A percentile compares a stretch with the other conserved stretches of the same genome.
These are phyloP conservation scores for Coprinopsis strossmayeri DNA, from an alignment of 768 basidiomycete species.

Conservation along the genomic window DNA sequence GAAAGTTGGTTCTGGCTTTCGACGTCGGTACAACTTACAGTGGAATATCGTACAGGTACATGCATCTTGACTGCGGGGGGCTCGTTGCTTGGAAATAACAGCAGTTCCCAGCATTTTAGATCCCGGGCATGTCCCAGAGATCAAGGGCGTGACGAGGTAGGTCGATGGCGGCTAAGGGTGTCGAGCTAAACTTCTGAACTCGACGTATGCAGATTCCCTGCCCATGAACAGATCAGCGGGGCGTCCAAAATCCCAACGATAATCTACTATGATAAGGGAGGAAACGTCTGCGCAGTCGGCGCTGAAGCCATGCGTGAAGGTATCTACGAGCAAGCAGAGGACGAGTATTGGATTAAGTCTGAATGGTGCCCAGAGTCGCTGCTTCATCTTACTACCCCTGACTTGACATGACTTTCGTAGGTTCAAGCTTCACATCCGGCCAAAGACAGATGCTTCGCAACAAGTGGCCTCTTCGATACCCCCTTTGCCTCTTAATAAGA, in stretches of 20 bases:
- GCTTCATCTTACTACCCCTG: too few relatives aligned
- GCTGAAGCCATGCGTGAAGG: conserved; percentile 10
- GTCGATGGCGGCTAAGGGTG: conserved; percentile 16
- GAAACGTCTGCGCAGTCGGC: conserved; percentile 4
- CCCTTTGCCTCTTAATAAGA: conserved; percentile 33
- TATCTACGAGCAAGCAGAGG: conserved; percentile 5
- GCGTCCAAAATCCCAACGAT: conserved; percentile 29
- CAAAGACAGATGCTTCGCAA: conserved; percentile 15
- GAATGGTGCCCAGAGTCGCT: too few relatives aligned
- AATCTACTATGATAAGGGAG: conserved; percentile 24
- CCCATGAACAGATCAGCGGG: conserved; percentile 20
- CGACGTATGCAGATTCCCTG: conserved; percentile 12
- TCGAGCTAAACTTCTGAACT: background rate
- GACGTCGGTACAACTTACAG: conserved; percentile 46
- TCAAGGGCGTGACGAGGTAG: conserved; percentile 32
- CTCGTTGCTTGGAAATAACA: conserved; percentile 2
- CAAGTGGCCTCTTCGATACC: conserved; percentile 19
- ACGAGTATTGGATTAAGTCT: conserved; percentile 7
- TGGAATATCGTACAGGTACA: conserved; percentile 35
- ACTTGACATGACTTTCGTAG: too few relatives aligned
- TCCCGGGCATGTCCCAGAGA: conserved; percentile 25
- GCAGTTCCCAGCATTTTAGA: conserved; percentile 24
- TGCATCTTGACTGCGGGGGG: background rate
- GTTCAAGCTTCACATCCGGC: conserved; percentile 26
- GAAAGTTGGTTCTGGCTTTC: conserved; percentile 38